Conservation (phyloP, 2,329 filamentous ascomycete species). For the Whalleya microplaca region DNA sequence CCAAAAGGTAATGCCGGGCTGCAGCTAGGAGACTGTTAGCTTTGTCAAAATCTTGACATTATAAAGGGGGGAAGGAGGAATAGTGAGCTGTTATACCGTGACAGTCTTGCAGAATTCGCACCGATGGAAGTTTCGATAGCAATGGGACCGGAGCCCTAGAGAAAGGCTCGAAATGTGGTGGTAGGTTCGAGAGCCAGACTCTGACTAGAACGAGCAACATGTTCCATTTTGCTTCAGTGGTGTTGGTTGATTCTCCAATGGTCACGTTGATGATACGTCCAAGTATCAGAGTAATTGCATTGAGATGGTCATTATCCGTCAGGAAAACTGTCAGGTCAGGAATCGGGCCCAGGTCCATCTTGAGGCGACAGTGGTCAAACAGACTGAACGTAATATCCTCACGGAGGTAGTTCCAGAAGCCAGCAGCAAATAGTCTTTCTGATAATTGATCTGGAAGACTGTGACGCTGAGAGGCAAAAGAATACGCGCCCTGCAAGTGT, state of each 20-base stretch:
- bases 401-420: conserved; percentile 56
- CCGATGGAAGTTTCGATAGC: conserved; percentile 38
- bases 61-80: not conserved
- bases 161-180: conserved; percentile 39
- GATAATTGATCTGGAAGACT: conserved; percentile 23
- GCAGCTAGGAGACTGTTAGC: conserved; percentile 38
- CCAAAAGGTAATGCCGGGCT: conserved; percentile 47
- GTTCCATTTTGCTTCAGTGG: conserved; percentile 25
- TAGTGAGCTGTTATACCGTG: conserved; percentile 42
- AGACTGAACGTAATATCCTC: conserved; percentile 60
- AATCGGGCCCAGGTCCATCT: conserved; percentile 42
- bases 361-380: conserved; percentile 45
- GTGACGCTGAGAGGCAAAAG: conserved; percentile 41
- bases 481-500: conserved; percentile 51
- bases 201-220: conserved; percentile 27
- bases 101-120: conserved; percentile 46
- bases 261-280: conserved; percentile 47
- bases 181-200: conserved; percentile 39
- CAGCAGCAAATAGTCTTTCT: conserved; percentile 42
- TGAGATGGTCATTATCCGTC: conserved; percentile 41
- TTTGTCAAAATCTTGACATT: not conserved
- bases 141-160: conserved; percentile 20
- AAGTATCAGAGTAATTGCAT: conserved; percentile 46
- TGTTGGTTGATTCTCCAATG: conserved; percentile 26
- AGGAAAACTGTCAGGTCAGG: conserved; percentile 8